Base-by-base conservation (phyloP, 176 grass and related monocot species). In the Lolium rigidum region DNA sequence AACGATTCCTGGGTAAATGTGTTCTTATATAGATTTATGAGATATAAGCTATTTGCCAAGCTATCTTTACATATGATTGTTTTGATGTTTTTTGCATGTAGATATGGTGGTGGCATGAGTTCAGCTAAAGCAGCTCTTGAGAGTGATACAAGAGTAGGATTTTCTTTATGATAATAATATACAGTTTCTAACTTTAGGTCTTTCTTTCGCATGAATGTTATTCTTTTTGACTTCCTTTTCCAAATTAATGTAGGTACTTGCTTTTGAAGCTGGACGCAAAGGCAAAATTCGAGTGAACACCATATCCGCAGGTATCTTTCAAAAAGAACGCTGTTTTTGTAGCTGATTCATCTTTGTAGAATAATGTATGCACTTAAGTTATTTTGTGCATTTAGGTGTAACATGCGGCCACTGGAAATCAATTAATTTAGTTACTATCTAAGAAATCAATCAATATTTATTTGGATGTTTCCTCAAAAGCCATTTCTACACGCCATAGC, bases 51-150 rank as follows among this genome's bases (percentile, higher is more conserved):
- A 12, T 75, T 66, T 75, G 10, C 49, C 9, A 26, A 74, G 55
- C 50, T 56, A 51, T 71, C 14, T 50, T 84, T 81, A 58, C 38
- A 81, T 48, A 22, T 85, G 6, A 51, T 75, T 77, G 78, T 83
- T 73, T 82, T 92, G 7, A 75, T 61, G 20, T 56, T 75, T 52
- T 83, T 50, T 55, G n/a, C 79, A 41, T 26, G 9, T 77, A 98
- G 95, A 59, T 98, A 98, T 85, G 95, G 95, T 59, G 95, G 95
- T 76, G 95, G 93, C 75, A 98, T 98, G 95, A 98, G 95, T 71
- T 98, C 95, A 46, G 95, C 95, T 69, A 98, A 98, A 95, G 89
- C 95, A 82, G 93, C 95, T 78, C 85, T 98, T 75, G 95, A 98
- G 89, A 95, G 95, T 77, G 95, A 98, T 88, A 98, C 95, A 65